A percentile compares a stretch with the other conserved stretches of the same genome.
These are phyloP conservation scores for Pyrus hybrid DNA, from an alignment of 331 rosid species.

Conservation along the genomic window DNA sequence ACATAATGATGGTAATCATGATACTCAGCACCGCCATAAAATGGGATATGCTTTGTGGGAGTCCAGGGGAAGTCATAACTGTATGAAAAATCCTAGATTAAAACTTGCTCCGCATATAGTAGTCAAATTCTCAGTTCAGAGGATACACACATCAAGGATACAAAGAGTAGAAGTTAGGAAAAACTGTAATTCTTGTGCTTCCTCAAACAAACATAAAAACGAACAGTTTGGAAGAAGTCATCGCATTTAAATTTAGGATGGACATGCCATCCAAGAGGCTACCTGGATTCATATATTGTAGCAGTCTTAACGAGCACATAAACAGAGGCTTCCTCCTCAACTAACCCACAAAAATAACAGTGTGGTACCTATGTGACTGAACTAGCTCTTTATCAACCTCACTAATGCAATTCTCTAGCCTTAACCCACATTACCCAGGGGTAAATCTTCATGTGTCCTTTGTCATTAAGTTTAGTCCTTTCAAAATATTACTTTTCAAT, in stretches of 20 bases:
- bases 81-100: conserved; percentile 5
- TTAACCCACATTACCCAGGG: neutral
- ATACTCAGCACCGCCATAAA: conserved; percentile 92
- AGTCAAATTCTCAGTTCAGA: conserved; percentile 17
- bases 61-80: conserved; percentile 95
- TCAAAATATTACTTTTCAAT: neutral
- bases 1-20: conserved; percentile 99
- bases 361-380: neutral
- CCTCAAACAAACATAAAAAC: neutral
- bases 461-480: neutral
- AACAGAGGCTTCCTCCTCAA: neutral
- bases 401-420: neutral
- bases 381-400: neutral
- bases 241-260: neutral
- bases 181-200: neutral
- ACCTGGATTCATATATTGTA: neutral
- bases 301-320: conserved; percentile 3
- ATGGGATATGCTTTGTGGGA: conserved; percentile 71
- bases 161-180: neutral
- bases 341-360: neutral
- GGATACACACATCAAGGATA: neutral
- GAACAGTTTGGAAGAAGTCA: neutral
- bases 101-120: neutral
- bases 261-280: neutral
- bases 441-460: neutral